Evolutionary conservation across 345 rosid genomes (phyloP).

Genomic region (Xanthoceras sorbifolium): DNA sequence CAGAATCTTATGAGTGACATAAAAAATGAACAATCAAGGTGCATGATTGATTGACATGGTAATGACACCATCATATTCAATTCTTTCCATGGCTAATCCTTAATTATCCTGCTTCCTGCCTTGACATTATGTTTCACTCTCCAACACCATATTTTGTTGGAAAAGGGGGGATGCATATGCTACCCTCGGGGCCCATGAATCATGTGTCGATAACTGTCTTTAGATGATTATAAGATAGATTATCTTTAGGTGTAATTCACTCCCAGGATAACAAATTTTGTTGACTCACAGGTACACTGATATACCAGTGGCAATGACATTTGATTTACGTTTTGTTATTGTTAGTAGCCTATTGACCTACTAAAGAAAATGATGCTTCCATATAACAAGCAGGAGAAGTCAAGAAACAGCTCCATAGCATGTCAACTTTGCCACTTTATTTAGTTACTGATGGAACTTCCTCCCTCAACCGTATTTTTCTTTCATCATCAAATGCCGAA

Average conservation of each 20-base stretch:
- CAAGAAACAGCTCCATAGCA: neutral
- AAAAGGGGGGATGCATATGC: no score
- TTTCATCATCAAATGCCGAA: no score
- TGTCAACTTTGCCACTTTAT: neutral
- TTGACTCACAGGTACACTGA: neutral
- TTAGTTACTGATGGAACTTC: neutral
- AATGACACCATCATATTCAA: neutral
- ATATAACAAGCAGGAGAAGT: neutral
- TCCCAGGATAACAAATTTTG: neutral
- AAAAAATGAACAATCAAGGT: neutral
- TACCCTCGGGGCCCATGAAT: neutral
- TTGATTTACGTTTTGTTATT: neutral
- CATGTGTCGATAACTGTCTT: neutral
- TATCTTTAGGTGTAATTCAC: neutral
- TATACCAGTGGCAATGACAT: neutral
- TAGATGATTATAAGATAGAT: neutral
- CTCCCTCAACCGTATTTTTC: neutral
- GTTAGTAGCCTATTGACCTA: neutral
- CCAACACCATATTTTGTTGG: neutral
- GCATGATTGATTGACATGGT: neutral
- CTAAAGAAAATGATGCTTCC: neutral
- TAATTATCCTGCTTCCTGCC: neutral
- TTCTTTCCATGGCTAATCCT: neutral
- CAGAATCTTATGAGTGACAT: neutral
- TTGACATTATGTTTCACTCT: neutral